Percentiles rank a stretch among this genome's conserved stretches.
Evolutionary conservation across 176 grass and related monocot genomes (phyloP).

Genomic region (Thalia dealbata): DNA sequence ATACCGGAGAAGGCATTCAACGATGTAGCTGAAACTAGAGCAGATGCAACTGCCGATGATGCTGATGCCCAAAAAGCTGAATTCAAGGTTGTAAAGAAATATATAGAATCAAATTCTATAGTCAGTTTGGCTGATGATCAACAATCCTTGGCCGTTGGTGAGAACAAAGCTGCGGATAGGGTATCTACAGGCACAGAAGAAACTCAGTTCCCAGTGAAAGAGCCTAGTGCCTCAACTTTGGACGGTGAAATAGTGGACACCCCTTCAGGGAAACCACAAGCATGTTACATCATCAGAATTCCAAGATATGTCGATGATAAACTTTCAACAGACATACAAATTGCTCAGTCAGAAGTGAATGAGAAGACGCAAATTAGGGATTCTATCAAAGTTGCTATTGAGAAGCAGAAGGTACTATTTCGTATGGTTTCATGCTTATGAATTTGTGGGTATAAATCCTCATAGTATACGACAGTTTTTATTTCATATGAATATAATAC

Average conservation of each 20-base stretch:
- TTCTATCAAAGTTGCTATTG: slow-evolving; percentile 42
- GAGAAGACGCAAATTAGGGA: slow-evolving; percentile 60
- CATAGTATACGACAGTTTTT: slow-evolving; percentile 9
- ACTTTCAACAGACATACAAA: slow-evolving; percentile 51
- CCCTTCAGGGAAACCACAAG: slow-evolving; percentile 21
- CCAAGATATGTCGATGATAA: slow-evolving; percentile 56
- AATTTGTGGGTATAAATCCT: background rate
- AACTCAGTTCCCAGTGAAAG: slow-evolving; percentile 11
- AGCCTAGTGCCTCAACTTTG: slow-evolving; percentile 16
- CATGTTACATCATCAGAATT: slow-evolving; percentile 41
- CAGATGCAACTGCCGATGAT: background rate
- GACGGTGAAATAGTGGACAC: slow-evolving; percentile 25
- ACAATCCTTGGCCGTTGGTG: slow-evolving; percentile 19
- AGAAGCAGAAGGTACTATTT: slow-evolving; percentile 59
- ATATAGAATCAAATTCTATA: slow-evolving; percentile 28
- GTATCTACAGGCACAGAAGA: slow-evolving; percentile 19
- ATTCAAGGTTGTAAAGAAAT: slow-evolving; percentile 6
- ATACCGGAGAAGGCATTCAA: background rate
- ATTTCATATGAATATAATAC: slow-evolving; percentile 12
- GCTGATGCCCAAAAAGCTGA: background rate
- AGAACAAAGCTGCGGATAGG: slow-evolving; percentile 12
- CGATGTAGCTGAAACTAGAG: background rate
- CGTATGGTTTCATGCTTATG: background rate
- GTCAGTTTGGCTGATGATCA: slow-evolving; percentile 7
- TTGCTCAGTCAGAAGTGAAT: slow-evolving; percentile 48